A percentile compares a stretch with the other conserved stretches of the same genome.
Evolutionary conservation across 257 asterid genomes (phyloP).

Genomic region (Solanum sparsipilum): DNA sequence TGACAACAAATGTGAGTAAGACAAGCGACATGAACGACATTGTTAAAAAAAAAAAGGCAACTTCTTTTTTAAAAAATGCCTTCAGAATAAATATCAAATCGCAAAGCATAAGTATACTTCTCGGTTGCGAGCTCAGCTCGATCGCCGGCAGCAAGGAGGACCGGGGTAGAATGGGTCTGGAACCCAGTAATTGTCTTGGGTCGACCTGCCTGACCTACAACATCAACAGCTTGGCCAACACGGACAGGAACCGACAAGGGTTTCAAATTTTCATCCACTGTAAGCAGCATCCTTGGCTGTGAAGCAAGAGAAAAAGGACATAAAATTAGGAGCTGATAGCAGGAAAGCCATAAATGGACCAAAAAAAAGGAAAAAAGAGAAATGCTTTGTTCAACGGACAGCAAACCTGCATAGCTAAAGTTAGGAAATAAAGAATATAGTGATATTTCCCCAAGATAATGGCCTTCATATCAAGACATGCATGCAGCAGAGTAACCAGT

Average conservation of each 20-base stretch:
- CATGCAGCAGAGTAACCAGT: slow-evolving; percentile 53
- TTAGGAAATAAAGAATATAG: slow-evolving; percentile 55
- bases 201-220: slow-evolving; percentile 93
- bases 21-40: background rate
- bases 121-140: slow-evolving; percentile 98
- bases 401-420: slow-evolving; percentile 63
- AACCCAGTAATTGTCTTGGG: slow-evolving; percentile 95
- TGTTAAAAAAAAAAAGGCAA: background rate
- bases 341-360: background rate
- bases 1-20: background rate
- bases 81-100: background rate
- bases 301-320: background rate
- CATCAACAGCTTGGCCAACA: slow-evolving; percentile 97
- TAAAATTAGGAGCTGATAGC: background rate
- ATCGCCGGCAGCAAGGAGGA: slow-evolving; percentile 87
- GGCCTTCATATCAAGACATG: slow-evolving; percentile 73
- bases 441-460: slow-evolving; percentile 67
- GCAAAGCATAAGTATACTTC: slow-evolving; percentile 32
- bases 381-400: background rate
- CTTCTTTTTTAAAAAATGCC: background rate
- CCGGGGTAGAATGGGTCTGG: slow-evolving; percentile 96
- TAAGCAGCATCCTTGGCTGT: slow-evolving; percentile 94
- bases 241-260: slow-evolving; percentile 89
- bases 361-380: background rate
- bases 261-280: slow-evolving; percentile 82